phyloP scores from a whole-genome alignment of 1,284 basidiomycete genomes.

The Puccinia hordei region DNA sequence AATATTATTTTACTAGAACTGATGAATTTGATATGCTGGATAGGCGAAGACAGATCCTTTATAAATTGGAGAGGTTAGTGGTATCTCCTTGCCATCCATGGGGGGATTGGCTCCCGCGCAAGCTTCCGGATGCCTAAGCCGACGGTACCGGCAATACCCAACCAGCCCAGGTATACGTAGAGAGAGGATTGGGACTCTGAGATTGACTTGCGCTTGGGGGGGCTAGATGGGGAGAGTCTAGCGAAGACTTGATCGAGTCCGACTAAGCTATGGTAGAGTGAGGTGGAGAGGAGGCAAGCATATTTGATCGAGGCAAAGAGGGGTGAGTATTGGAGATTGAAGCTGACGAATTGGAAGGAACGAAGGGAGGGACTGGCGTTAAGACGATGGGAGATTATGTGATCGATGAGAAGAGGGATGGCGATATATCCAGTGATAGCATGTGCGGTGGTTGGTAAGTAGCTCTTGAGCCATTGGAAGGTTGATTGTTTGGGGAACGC shows the following conservation, averaged over 20 bases:
- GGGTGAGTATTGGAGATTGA: slow-evolving; percentile 26
- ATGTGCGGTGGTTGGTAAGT: slow-evolving; percentile 30
- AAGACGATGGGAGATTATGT: slow-evolving; percentile 29
- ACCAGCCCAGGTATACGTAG: slow-evolving; percentile 3
- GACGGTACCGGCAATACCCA: slow-evolving; percentile 32
- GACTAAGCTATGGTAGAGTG: slow-evolving; percentile 23
- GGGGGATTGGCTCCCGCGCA: slow-evolving; percentile 19
- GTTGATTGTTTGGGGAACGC: neutral
- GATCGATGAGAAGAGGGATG: slow-evolving; percentile 23
- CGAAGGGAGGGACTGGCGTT: neutral
- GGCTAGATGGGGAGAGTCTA: neutral
- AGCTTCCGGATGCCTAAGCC: slow-evolving; percentile 32
- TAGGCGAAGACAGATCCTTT: neutral
- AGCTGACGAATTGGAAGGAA: slow-evolving; percentile 31
- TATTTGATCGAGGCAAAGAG: slow-evolving; percentile 15
- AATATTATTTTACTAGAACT: too few species aligned
- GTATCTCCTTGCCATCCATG: slow-evolving; percentile 33
- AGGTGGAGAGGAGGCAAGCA: neutral
- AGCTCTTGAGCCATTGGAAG: slow-evolving; percentile 8
- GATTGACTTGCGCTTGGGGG: neutral
- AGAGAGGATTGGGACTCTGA: slow-evolving; percentile 11
- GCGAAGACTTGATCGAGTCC: slow-evolving; percentile 17
- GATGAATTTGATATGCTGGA: too few species aligned
- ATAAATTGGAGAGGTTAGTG: neutral
- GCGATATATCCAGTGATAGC: slow-evolving; percentile 20